phyloP scores from a whole-genome alignment of 1,284 basidiomycete species.

The Fomitopsis palustris region DNA sequence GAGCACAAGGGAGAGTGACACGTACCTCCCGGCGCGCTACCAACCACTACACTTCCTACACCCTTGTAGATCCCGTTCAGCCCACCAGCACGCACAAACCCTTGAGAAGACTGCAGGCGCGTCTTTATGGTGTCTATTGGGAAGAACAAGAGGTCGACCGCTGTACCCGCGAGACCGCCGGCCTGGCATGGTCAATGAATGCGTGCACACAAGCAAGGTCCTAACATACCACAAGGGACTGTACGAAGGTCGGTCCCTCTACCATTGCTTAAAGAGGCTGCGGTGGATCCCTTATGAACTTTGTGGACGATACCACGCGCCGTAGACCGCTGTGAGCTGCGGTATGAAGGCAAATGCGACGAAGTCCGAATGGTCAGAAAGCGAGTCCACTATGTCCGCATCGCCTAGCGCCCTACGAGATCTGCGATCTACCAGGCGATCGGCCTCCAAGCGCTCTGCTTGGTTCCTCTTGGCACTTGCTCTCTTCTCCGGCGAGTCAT shows the following conservation, averaged over 20 bases:
- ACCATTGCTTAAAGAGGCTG: background rate
- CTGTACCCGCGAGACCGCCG: conserved; percentile 83
- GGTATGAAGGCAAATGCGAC: background rate
- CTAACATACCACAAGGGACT: conserved; percentile 25
- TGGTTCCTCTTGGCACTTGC: background rate
- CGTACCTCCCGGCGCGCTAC: conserved; percentile 93
- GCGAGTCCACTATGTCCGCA: background rate
- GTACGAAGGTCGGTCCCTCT: conserved; percentile 21
- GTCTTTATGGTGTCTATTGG: conserved; percentile 98
- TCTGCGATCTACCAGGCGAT: background rate
- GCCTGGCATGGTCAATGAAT: conserved; percentile 45
- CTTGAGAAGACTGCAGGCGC: conserved; percentile 84
- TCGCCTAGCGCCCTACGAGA: background rate
- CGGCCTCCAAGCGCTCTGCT: background rate
- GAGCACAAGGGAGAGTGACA: conserved; percentile 4
- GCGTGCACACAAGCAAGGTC: background rate
- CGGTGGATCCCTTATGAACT: background rate
- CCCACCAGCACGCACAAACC: conserved; percentile 85
- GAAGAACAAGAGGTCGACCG: conserved; percentile 94
- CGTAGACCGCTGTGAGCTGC: background rate
- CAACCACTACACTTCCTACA: conserved; percentile 91
- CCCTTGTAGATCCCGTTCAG: conserved; percentile 94
- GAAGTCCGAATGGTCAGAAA: background rate
- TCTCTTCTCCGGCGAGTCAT: background rate
- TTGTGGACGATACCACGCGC: background rate